Percentiles rank a stretch among this genome's conserved stretches.
These are phyloP conservation scores for California macrophylla DNA, from an alignment of 441 rosid species.

Conservation along the genomic window DNA sequence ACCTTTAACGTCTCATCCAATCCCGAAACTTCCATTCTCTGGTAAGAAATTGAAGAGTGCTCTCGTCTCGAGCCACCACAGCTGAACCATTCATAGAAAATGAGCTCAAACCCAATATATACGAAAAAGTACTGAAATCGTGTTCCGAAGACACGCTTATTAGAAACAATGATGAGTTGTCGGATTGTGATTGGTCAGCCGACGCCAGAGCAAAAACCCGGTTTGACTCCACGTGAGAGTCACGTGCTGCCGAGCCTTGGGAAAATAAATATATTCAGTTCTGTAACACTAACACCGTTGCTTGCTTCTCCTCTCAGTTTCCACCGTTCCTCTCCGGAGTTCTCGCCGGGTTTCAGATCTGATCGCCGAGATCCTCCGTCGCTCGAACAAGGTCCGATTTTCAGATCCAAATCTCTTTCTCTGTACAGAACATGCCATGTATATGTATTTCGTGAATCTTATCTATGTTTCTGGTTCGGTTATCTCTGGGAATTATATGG, in stretches of 20 bases:
- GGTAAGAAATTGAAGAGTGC: neutral
- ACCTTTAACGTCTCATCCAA: conserved; percentile 41
- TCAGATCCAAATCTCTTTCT: neutral
- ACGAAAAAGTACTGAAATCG: too few species aligned
- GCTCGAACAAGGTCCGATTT: neutral
- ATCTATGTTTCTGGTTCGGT: neutral
- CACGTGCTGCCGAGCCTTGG: neutral
- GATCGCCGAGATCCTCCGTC: neutral
- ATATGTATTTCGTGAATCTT: neutral
- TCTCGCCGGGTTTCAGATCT: neutral
- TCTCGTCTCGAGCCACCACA: neutral
- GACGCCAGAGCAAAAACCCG: neutral
- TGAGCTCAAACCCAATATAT: neutral
- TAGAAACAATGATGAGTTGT: neutral
- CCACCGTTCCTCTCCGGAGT: neutral
- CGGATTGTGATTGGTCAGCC: neutral
- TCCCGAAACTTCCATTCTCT: conserved; percentile 33
- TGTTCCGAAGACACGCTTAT: too few species aligned
- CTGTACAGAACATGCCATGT: neutral
- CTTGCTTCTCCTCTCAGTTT: neutral
- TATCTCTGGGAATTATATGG: neutral
- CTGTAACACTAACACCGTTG: neutral
- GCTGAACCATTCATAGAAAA: neutral
- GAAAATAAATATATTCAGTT: neutral
- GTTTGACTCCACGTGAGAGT: neutral